Conservation (phyloP, 371 early-diverging fungal genomes). For the Mucor indicus region DNA sequence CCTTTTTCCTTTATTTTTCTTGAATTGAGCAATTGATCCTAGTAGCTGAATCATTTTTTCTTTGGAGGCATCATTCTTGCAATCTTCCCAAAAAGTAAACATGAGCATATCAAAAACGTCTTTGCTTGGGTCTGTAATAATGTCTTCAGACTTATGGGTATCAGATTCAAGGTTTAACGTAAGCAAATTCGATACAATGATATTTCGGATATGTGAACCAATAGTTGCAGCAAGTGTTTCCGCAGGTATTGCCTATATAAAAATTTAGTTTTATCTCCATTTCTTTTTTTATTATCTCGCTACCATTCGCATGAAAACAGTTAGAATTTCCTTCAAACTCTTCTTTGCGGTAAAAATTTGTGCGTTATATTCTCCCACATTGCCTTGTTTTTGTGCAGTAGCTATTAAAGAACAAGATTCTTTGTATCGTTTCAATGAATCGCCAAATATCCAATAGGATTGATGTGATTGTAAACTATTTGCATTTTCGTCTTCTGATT, state of each 20-base stretch:
- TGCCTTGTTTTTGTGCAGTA: slow-evolving; percentile 1
- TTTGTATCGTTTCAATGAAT: slow-evolving; percentile 36
- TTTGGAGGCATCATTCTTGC: slow-evolving; percentile 8
- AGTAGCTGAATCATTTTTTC: slow-evolving; percentile 26
- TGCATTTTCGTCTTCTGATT: background rate
- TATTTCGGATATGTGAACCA: slow-evolving; percentile 24
- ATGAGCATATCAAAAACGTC: slow-evolving; percentile 33
- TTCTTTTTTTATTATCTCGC: background rate
- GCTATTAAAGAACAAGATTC: slow-evolving; percentile 13
- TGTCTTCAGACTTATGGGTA: slow-evolving; percentile 1
- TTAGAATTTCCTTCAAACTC: slow-evolving; percentile 37
- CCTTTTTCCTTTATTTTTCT: slow-evolving; percentile 14
- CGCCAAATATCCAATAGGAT: slow-evolving; percentile 48
- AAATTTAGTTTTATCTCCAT: background rate
- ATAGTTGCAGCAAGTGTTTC: slow-evolving; percentile 28
- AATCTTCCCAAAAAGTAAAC: slow-evolving; percentile 20
- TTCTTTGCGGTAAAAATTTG: slow-evolving; percentile 24
- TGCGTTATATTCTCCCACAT: slow-evolving; percentile 10
- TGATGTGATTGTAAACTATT: slow-evolving; percentile 29
- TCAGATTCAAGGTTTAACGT: background rate
- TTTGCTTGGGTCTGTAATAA: slow-evolving; percentile 14
- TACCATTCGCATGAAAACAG: slow-evolving; percentile 40
- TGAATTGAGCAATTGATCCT: slow-evolving; percentile 18
- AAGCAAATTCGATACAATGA: slow-evolving; percentile 6
- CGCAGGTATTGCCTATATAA: slow-evolving; percentile 30